Conservation (phyloP, 495 filamentous ascomycete genomes). For the Aspergillus carlsbadensis region DNA sequence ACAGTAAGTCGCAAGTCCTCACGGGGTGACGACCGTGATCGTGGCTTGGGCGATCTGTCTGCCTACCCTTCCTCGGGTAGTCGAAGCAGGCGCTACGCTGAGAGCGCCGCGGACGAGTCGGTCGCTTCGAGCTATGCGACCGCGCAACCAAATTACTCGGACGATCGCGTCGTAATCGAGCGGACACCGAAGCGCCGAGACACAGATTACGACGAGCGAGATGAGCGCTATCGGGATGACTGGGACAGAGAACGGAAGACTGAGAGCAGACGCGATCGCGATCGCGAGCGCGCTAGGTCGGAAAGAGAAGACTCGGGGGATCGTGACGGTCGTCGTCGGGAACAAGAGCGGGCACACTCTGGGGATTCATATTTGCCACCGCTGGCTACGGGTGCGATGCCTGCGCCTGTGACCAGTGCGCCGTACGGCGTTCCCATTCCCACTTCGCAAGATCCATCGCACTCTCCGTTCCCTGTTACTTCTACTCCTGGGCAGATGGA, state of each 20-base stretch:
- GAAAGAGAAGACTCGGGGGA: slow-evolving; percentile 24
- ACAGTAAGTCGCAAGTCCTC: slow-evolving; percentile 49
- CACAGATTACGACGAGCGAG: slow-evolving; percentile 19
- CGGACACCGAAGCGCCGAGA: slow-evolving; percentile 34
- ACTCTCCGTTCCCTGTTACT: slow-evolving; percentile 15
- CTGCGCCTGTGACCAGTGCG: slow-evolving; percentile 22
- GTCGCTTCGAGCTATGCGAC: slow-evolving; percentile 56
- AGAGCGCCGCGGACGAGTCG: slow-evolving; percentile 45
- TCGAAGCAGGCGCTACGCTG: slow-evolving; percentile 33
- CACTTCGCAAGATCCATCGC: background rate
- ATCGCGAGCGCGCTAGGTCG: slow-evolving; percentile 33
- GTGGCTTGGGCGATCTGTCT: slow-evolving; percentile 42
- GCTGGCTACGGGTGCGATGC: slow-evolving; percentile 23
- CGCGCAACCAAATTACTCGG: slow-evolving; percentile 40
- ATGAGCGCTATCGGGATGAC: slow-evolving; percentile 20
- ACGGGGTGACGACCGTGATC: slow-evolving; percentile 57
- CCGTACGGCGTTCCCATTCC: background rate
- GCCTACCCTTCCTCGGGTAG: slow-evolving; percentile 37
- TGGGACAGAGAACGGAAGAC: slow-evolving; percentile 34
- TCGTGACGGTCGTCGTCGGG: slow-evolving; percentile 30
- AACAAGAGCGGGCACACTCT: slow-evolving; percentile 34
- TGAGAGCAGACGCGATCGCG: slow-evolving; percentile 31
- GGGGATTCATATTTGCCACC: slow-evolving; percentile 32
- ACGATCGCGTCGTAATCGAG: slow-evolving; percentile 31
- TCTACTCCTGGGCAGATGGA: slow-evolving; percentile 22